Conservation (phyloP, 768 basidiomycete genomes). For the Xanthoconium stramineum region DNA sequence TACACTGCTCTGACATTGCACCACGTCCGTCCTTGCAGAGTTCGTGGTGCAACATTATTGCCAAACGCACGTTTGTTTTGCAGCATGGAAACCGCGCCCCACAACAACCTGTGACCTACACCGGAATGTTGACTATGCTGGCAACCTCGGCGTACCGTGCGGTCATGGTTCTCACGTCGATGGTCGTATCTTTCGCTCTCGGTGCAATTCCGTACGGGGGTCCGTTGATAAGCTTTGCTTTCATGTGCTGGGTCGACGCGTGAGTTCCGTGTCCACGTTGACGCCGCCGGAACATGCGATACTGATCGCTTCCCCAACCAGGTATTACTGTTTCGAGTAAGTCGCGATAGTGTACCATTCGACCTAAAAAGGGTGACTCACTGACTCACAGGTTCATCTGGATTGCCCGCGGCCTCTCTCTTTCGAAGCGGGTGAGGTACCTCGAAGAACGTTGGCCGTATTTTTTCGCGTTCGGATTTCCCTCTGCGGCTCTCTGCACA, state of each 20-base stretch:
- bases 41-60: constrained; percentile 74
- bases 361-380: neutral
- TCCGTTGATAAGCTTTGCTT: constrained; percentile 56
- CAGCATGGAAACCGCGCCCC: constrained; percentile 63
- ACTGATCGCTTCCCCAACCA: constrained; percentile 27
- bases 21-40: constrained; percentile 41
- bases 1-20: constrained; percentile 11
- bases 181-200: constrained; percentile 64
- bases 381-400: constrained; percentile 61
- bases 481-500: constrained; percentile 68
- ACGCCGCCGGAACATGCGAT: neutral
- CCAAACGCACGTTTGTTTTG: constrained; percentile 69
- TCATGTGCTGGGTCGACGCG: constrained; percentile 86
- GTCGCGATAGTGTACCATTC: constrained; percentile 15
- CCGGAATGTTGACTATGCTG: constrained; percentile 66
- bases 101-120: constrained; percentile 57
- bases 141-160: constrained; percentile 80
- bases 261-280: constrained; percentile 43
- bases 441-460: constrained; percentile 91
- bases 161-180: constrained; percentile 78
- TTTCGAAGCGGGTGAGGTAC: constrained; percentile 65
- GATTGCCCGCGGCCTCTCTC: constrained; percentile 69
- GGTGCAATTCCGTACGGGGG: constrained; percentile 65
- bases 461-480: constrained; percentile 82
- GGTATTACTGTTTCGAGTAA: constrained; percentile 91